A percentile compares a stretch with the other conserved stretches of the same genome.
These are phyloP conservation scores for Curvularia verruculosa DNA, from an alignment of 2,329 filamentous ascomycete genomes.

Conservation along the genomic window DNA sequence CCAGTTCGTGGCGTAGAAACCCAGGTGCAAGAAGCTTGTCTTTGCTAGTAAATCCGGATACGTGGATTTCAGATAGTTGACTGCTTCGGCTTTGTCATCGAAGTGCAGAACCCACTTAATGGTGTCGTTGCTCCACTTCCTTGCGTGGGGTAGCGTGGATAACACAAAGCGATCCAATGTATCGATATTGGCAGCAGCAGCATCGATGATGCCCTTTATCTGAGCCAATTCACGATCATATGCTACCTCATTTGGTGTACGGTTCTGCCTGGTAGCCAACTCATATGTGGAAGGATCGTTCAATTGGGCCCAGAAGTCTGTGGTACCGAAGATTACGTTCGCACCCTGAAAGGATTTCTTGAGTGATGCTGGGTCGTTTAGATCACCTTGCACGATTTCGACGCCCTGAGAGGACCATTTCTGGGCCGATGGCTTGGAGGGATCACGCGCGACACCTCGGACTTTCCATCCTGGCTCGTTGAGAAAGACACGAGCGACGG, in stretches of 20 bases:
- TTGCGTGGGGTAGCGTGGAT: conserved; percentile 50
- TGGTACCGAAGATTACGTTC: conserved; percentile 47
- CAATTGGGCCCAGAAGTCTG: conserved; percentile 47
- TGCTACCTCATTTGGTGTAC: conserved; percentile 34
- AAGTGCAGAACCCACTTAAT: conserved; percentile 49
- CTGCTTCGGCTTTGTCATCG: conserved; percentile 50
- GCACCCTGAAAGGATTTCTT: conserved; percentile 24
- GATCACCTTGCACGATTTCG: conserved; percentile 23
- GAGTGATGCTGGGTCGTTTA: conserved; percentile 23
- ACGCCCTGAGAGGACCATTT: conserved; percentile 31
- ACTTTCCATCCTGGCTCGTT: conserved; percentile 31
- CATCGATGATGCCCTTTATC: conserved; percentile 44
- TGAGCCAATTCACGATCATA: neutral
- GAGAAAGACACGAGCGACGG: conserved; percentile 33
- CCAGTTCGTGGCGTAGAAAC: conserved; percentile 34
- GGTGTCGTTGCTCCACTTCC: conserved; percentile 42
- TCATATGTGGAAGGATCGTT: conserved; percentile 7
- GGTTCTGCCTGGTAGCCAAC: conserved; percentile 31
- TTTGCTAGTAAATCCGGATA: conserved; percentile 34
- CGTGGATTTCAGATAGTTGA: conserved; percentile 47
- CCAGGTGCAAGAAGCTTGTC: conserved; percentile 37
- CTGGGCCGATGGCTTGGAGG: conserved; percentile 44
- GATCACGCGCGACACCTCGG: conserved; percentile 54
- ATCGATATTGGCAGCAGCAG: conserved; percentile 43
- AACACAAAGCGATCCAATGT: conserved; percentile 53